Conservation (phyloP, 371 early-diverging fungal species). For the Batrachochytrium dendrobatidis region DNA sequence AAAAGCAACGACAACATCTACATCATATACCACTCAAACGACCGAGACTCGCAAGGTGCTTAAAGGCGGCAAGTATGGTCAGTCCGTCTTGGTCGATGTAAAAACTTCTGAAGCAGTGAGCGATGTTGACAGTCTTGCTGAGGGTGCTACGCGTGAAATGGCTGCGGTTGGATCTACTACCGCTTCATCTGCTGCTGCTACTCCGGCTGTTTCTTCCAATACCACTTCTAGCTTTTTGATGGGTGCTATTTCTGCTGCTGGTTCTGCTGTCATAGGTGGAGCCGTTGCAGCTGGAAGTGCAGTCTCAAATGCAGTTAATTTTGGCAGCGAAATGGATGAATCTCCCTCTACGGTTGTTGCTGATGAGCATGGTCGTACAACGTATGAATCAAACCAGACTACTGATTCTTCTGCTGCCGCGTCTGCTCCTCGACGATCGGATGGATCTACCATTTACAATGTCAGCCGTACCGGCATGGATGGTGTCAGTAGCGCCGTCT, state of each 20-base stretch:
- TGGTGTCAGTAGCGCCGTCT: background rate
- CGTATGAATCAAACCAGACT: background rate
- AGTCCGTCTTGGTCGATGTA: too few species aligned
- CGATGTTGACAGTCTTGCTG: background rate
- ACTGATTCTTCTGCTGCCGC: background rate
- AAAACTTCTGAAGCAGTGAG: background rate
- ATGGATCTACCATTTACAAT: background rate
- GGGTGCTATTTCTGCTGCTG: background rate
- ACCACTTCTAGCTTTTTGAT: background rate
- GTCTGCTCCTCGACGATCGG: background rate
- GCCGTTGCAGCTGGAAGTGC: background rate
- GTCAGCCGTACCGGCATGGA: background rate
- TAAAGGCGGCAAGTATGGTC: background rate
- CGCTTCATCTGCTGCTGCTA: background rate
- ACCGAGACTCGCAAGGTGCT: background rate
- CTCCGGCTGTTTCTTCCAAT: too few species aligned
- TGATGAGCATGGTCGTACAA: background rate
- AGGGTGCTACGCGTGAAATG: background rate
- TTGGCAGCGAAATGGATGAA: background rate
- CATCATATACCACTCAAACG: background rate
- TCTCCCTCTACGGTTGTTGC: background rate
- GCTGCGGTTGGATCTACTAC: background rate
- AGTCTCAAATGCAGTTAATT: background rate
- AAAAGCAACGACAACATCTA: background rate
- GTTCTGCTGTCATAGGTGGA: background rate